Evolutionary conservation across 805 yeast species (phyloP).

Genomic region (Ogataea dorogensis): DNA sequence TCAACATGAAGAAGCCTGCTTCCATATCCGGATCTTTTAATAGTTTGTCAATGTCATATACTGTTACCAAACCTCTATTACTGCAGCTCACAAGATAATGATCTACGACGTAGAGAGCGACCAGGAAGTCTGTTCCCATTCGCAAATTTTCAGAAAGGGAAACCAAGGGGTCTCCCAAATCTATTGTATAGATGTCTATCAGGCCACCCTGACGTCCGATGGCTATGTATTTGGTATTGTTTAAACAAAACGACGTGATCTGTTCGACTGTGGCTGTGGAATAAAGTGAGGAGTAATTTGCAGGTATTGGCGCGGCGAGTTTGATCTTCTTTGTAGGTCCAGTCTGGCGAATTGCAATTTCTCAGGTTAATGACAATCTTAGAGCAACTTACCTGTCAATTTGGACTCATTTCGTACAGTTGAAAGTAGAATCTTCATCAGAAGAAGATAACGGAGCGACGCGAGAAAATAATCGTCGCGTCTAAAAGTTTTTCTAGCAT

Average conservation of each 20-base stretch:
- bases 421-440: constrained; percentile 23
- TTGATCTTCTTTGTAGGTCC: constrained; percentile 6
- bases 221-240: constrained; percentile 13
- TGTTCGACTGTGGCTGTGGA: constrained; percentile 20
- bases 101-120: constrained; percentile 20
- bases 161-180: constrained; percentile 9
- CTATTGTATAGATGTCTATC: constrained; percentile 19
- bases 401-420: constrained; percentile 22
- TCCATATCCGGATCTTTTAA: constrained; percentile 9
- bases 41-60: constrained; percentile 20
- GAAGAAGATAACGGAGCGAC: constrained; percentile 14
- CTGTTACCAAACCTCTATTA: constrained; percentile 25
- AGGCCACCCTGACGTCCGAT: constrained; percentile 22
- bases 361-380: constrained; percentile 9
- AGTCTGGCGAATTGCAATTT: constrained; percentile 11
- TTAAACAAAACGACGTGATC: constrained; percentile 10
- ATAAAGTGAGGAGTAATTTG: constrained; percentile 5
- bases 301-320: constrained; percentile 5
- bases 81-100: constrained; percentile 24
- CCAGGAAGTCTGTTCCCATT: constrained; percentile 21
- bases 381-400: constrained; percentile 20
- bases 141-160: constrained; percentile 19
- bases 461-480: constrained; percentile 8
- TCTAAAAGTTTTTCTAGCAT: constrained; percentile 5
- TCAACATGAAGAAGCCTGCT: constrained; percentile 18